A percentile compares a stretch with the other conserved stretches of the same genome.
Conservation (phyloP, 2,329 filamentous ascomycete species). For the Aspergillus intermedius region DNA sequence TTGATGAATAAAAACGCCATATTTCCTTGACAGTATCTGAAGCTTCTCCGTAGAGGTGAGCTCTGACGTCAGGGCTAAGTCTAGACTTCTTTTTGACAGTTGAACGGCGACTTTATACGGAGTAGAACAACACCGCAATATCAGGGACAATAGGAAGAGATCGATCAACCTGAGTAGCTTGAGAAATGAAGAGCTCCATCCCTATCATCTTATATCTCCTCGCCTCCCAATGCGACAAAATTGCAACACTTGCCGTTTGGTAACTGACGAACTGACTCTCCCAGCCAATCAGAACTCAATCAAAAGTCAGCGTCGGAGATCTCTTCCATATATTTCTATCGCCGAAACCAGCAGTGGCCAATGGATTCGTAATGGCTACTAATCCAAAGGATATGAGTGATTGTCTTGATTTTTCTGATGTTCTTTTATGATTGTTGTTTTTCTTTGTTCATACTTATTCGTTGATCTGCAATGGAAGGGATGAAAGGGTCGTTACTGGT, state of each 20-base stretch:
- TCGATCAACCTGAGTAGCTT: too few relatives aligned
- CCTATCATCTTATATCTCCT: slow-evolving; percentile 1
- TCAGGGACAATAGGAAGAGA: neutral
- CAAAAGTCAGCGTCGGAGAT: slow-evolving; percentile 5
- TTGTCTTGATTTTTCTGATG: neutral
- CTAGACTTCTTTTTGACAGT: neutral
- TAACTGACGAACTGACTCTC: neutral
- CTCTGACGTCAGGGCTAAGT: neutral
- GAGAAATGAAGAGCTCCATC: too few relatives aligned
- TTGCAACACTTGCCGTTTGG: neutral
- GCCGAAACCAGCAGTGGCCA: neutral
- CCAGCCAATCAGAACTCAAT: slow-evolving; percentile 5
- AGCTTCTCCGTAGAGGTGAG: neutral
- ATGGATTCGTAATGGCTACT: neutral
- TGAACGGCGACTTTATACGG: neutral
- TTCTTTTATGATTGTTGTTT: neutral
- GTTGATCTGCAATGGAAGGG: neutral
- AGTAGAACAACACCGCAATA: neutral
- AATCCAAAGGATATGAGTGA: neutral
- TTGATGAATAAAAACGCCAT: slow-evolving; percentile 37
- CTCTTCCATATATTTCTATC: neutral
- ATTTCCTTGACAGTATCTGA: neutral
- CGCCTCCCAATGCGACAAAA: neutral
- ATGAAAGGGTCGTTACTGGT: neutral
- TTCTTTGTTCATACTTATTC: neutral